phyloP scores from a whole-genome alignment of 2,329 filamentous ascomycete genomes.

The Bisporella sp. region DNA sequence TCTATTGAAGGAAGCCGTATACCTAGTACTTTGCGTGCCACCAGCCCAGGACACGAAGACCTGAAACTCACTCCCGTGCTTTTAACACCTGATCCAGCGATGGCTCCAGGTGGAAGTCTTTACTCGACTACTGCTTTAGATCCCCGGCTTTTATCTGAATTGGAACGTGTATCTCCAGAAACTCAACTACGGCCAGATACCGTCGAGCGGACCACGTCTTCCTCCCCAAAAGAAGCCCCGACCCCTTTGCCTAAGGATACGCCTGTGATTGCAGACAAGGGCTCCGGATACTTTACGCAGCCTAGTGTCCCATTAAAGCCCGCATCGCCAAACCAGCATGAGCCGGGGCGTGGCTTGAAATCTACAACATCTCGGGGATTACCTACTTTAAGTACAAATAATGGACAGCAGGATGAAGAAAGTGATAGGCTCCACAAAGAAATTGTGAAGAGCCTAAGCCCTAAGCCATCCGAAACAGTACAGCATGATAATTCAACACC shows the following conservation, averaged over 20 bases:
- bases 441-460: constrained; percentile 63
- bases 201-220: constrained; percentile 24
- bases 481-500: constrained; percentile 7
- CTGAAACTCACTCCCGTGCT: not conserved
- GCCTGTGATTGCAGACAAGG: constrained; percentile 10
- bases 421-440: constrained; percentile 67
- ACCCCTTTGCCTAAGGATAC: constrained; percentile 40
- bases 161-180: constrained; percentile 15
- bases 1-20: too few species aligned
- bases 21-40: too few species aligned
- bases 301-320: constrained; percentile 4
- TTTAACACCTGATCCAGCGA: constrained; percentile 17
- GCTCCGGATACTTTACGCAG: constrained; percentile 7
- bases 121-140: constrained; percentile 18
- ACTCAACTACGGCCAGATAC: constrained; percentile 18
- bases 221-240: constrained; percentile 32
- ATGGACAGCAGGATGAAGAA: constrained; percentile 40
- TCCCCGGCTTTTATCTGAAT: constrained; percentile 16
- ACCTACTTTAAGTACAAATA: constrained; percentile 17
- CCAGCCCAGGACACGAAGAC: too few species aligned
- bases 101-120: constrained; percentile 17
- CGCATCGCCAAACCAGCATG: too few species aligned
- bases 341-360: too few species aligned
- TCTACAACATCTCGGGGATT: constrained; percentile 7
- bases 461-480: constrained; percentile 30